phyloP scores from a whole-genome alignment of 306 rosid genomes.

The Phaseolus lunatus region DNA sequence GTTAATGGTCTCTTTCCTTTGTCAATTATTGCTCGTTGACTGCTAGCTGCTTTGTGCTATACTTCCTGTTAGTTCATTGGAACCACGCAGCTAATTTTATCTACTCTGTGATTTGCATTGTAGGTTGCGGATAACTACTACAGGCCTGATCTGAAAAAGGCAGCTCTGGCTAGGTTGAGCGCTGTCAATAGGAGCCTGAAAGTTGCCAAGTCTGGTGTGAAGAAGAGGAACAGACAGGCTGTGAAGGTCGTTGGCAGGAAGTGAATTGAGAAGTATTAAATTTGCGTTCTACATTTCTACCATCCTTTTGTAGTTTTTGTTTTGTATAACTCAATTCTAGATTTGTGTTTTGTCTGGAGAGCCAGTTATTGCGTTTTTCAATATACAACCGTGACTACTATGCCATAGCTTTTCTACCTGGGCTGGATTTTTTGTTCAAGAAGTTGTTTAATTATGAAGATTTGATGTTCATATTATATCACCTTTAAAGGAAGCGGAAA shows the following conservation, averaged over 20 bases:
- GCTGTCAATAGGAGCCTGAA: conserved; percentile 83
- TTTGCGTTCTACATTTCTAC: conserved; percentile 30
- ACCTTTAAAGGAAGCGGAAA: too few species aligned
- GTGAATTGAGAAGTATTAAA: conserved; percentile 20
- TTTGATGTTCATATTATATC: too few species aligned
- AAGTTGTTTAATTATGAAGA: not conserved
- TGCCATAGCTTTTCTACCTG: conserved; percentile 3
- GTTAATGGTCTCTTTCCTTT: not conserved
- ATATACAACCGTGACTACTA: conserved; percentile 23
- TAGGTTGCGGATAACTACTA: conserved; percentile 82
- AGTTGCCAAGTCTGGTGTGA: conserved; percentile 89
- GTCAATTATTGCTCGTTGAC: not conserved
- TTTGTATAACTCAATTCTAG: not conserved
- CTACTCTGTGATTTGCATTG: not conserved
- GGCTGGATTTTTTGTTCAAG: not conserved
- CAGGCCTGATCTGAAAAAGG: conserved; percentile 90
- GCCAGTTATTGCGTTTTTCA: conserved; percentile 23
- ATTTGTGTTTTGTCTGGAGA: conserved; percentile 23
- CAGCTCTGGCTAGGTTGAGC: conserved; percentile 93
- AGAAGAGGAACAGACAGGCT: conserved; percentile 91
- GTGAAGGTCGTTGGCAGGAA: conserved; percentile 51
- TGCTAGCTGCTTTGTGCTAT: not conserved
- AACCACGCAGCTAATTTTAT: not conserved
- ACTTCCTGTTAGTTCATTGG: not conserved
- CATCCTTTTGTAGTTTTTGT: conserved; percentile 39